A percentile compares a stretch with the other conserved stretches of the same genome.
Evolutionary conservation across 257 asterid genomes (phyloP).

Genomic region (Catharanthus roseus): DNA sequence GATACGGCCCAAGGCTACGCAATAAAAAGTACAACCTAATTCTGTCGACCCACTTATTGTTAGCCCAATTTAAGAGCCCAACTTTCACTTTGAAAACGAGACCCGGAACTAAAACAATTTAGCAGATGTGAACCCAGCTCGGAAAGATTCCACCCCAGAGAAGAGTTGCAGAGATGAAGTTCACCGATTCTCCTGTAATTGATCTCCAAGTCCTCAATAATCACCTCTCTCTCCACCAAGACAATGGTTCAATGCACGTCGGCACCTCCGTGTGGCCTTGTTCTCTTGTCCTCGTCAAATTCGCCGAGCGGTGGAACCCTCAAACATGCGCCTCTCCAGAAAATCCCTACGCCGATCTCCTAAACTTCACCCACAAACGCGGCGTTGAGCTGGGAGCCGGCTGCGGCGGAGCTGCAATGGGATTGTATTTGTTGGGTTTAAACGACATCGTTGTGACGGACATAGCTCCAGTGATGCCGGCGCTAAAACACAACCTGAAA

Average conservation of each 20-base stretch:
- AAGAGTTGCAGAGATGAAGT: constrained; percentile 44
- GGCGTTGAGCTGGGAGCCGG: constrained; percentile 89
- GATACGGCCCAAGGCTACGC: too few relatives aligned
- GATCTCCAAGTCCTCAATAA: constrained; percentile 52
- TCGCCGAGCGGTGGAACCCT: constrained; percentile 90
- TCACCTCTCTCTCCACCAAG: constrained; percentile 76
- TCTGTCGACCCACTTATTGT: background rate
- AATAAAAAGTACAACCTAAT: background rate
- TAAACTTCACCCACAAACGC: constrained; percentile 60
- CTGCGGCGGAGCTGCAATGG: constrained; percentile 88
- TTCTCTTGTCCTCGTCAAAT: constrained; percentile 80
- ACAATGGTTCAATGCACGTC: constrained; percentile 93
- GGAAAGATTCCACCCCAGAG: too few relatives aligned
- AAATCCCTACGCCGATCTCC: constrained; percentile 72
- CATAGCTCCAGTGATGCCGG: constrained; percentile 96
- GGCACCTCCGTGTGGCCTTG: constrained; percentile 99
- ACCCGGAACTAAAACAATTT: too few relatives aligned
- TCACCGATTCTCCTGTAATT: constrained; percentile 82
- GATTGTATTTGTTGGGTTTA: constrained; percentile 66
- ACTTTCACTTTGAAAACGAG: background rate
- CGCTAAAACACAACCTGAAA: constrained; percentile 74
- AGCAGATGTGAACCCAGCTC: too few relatives aligned
- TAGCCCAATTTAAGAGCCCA: background rate
- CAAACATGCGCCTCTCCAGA: constrained; percentile 26
- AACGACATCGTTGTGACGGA: constrained; percentile 72